Conservation (phyloP, 768 basidiomycete species). For the Crucibulum laeve region DNA sequence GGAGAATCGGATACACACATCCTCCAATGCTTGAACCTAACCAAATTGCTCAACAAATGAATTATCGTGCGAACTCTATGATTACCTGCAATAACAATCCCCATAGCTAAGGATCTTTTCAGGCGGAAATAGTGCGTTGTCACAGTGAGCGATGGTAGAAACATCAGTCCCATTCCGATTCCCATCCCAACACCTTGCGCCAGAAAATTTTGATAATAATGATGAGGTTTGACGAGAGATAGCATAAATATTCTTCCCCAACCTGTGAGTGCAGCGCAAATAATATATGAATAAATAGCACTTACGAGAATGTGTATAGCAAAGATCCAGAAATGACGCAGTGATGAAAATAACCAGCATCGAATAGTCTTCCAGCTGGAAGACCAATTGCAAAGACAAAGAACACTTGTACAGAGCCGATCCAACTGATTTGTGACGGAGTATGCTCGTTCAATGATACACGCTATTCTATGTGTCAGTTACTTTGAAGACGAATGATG, state of each 20-base stretch:
- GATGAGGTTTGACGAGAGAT: constrained; percentile 39
- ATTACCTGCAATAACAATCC: constrained; percentile 46
- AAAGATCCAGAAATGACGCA: constrained; percentile 31
- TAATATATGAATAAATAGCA: not conserved
- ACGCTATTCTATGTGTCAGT: constrained; percentile 17
- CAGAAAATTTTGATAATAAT: constrained; percentile 50
- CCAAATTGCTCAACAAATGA: constrained; percentile 2
- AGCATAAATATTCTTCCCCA: constrained; percentile 41
- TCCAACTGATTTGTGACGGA: constrained; percentile 43
- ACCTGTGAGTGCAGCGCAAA: not conserved
- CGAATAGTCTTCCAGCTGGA: constrained; percentile 40
- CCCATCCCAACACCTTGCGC: constrained; percentile 56
- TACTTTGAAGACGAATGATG: not conserved
- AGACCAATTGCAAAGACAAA: constrained; percentile 41
- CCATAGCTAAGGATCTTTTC: constrained; percentile 49
- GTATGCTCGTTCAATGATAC: constrained; percentile 30
- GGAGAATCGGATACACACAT: constrained; percentile 46
- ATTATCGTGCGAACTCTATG: not conserved
- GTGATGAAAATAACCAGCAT: constrained; percentile 46
- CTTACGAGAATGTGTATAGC: constrained; percentile 40
- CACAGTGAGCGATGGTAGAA: constrained; percentile 48
- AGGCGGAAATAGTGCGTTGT: constrained; percentile 49
- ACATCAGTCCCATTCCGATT: constrained; percentile 50
- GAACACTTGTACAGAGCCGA: constrained; percentile 48
- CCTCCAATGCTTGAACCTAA: constrained; percentile 45